These are phyloP conservation scores for Ophiostoma himal-ulmi DNA, from an alignment of 2,329 filamentous ascomycete genomes.

Conservation along the genomic window DNA sequence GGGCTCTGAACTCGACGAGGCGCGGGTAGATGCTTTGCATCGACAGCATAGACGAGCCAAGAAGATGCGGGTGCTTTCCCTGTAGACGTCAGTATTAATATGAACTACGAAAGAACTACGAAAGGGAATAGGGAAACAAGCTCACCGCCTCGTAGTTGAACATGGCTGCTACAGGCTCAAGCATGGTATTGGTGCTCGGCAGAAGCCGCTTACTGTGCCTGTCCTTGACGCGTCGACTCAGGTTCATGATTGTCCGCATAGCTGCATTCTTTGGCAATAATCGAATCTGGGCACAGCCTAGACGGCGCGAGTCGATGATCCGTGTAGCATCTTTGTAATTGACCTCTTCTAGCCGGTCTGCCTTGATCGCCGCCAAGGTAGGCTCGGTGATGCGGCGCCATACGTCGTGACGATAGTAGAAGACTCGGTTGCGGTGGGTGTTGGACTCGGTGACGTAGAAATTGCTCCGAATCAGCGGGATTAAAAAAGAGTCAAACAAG, in stretches of 20 bases:
- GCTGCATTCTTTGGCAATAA: slow-evolving; percentile 74
- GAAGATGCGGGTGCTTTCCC: slow-evolving; percentile 44
- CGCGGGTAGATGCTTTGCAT: slow-evolving; percentile 72
- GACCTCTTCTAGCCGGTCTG: slow-evolving; percentile 73
- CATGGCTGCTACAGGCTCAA: slow-evolving; percentile 66
- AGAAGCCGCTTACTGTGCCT: slow-evolving; percentile 32
- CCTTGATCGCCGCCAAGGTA: slow-evolving; percentile 60
- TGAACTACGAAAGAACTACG: neutral
- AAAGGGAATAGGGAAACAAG: neutral
- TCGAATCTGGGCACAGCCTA: slow-evolving; percentile 74
- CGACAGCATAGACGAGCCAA: slow-evolving; percentile 79
- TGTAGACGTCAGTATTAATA: neutral
- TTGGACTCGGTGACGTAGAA: slow-evolving; percentile 95
- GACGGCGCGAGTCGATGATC: slow-evolving; percentile 54
- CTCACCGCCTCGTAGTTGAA: slow-evolving; percentile 65
- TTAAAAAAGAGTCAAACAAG: slow-evolving; percentile 82
- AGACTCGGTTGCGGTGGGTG: slow-evolving; percentile 69
- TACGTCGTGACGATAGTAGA: slow-evolving; percentile 91
- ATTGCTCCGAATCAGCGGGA: slow-evolving; percentile 77
- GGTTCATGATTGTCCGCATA: slow-evolving; percentile 80
- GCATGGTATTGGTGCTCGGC: slow-evolving; percentile 47
- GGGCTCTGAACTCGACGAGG: slow-evolving; percentile 62
- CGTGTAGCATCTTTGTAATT: slow-evolving; percentile 49
- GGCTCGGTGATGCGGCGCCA: slow-evolving; percentile 76
- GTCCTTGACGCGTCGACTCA: slow-evolving; percentile 57